Conservation (phyloP, 2,329 filamentous ascomycete species). For the Cladophialophora chaetospira region DNA sequence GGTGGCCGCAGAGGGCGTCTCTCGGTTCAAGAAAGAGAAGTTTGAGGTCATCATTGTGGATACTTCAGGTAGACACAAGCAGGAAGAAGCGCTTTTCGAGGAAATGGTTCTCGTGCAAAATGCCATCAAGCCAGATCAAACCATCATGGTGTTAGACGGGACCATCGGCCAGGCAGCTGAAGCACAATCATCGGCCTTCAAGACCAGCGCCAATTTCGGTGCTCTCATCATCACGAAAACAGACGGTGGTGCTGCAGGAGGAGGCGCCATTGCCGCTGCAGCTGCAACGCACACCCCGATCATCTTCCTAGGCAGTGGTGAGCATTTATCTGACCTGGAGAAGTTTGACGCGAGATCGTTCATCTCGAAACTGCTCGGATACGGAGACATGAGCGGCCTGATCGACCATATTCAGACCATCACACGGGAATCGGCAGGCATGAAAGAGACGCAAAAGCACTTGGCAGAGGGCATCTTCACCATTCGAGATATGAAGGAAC, state of each 20-base stretch:
- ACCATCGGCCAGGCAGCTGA: constrained; percentile 97
- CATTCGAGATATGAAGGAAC: constrained; percentile 88
- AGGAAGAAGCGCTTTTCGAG: constrained; percentile 91
- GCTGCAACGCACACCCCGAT: constrained; percentile 96
- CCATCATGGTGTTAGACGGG: constrained; percentile 95
- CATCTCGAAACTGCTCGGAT: constrained; percentile 88
- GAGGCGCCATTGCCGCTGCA: constrained; percentile 95
- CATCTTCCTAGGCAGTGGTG: constrained; percentile 95
- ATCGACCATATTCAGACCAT: constrained; percentile 96
- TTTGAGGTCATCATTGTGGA: constrained; percentile 99
- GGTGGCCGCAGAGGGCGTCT: constrained; percentile 92
- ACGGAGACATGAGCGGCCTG: constrained; percentile 94
- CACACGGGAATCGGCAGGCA: constrained; percentile 77
- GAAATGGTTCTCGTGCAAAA: constrained; percentile 97
- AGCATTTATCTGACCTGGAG: constrained; percentile 95
- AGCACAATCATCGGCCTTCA: constrained; percentile 92
- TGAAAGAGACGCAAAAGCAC: constrained; percentile 98
- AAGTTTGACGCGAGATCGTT: constrained; percentile 91
- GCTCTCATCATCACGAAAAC: constrained; percentile 99
- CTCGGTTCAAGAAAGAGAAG: constrained; percentile 97
- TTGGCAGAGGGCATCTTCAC: constrained; percentile 97
- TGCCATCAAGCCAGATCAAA: constrained; percentile 90
- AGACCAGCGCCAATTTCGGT: constrained; percentile 93
- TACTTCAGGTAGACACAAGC: constrained; percentile 90
- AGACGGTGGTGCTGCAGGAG: constrained; percentile 90